A percentile compares a stretch with the other conserved stretches of the same genome.
phyloP scores from a whole-genome alignment of 345 rosid genomes.

The Cardamine resedifolia region DNA sequence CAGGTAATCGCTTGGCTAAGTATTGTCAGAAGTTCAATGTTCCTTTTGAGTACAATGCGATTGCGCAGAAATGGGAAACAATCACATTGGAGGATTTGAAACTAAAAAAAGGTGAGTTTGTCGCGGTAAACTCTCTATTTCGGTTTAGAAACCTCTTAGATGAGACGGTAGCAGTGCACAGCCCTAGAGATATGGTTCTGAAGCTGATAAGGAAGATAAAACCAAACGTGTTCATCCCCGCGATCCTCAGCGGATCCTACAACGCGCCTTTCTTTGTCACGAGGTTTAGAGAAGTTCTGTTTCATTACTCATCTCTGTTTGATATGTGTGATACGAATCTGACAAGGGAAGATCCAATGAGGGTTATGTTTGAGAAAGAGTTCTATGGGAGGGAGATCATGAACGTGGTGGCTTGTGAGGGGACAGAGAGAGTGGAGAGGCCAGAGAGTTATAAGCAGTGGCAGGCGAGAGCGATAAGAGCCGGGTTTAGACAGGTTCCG shows the following conservation, averaged over 20 bases:
- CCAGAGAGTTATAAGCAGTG: slow-evolving; percentile 88
- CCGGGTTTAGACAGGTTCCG: slow-evolving; percentile 63
- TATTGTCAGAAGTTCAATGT: slow-evolving; percentile 60
- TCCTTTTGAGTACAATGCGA: slow-evolving; percentile 73
- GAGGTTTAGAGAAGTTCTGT: slow-evolving; percentile 70
- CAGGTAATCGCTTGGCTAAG: slow-evolving; percentile 66
- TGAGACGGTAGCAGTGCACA: slow-evolving; percentile 54
- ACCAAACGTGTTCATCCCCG: slow-evolving; percentile 55
- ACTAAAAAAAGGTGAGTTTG: slow-evolving; percentile 48
- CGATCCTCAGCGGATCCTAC: slow-evolving; percentile 55
- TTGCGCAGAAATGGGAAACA: slow-evolving; percentile 74
- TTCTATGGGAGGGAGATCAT: slow-evolving; percentile 59
- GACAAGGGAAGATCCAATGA: slow-evolving; percentile 45
- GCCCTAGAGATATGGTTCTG: slow-evolving; percentile 62
- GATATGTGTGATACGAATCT: slow-evolving; percentile 57
- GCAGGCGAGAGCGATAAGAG: slow-evolving; percentile 56
- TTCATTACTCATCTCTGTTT: slow-evolving; percentile 63
- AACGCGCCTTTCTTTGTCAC: slow-evolving; percentile 71
- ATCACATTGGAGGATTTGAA: slow-evolving; percentile 61
- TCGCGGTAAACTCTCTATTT: slow-evolving; percentile 60
- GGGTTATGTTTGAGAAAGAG: slow-evolving; percentile 68
- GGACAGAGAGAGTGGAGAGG: slow-evolving; percentile 72
- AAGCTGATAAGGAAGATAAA: slow-evolving; percentile 56
- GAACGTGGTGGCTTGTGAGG: slow-evolving; percentile 76
- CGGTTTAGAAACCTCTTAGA: slow-evolving; percentile 67